These are phyloP conservation scores for Phytophthora sansomeana DNA, from an alignment of 352 stramenopile species.

Conservation along the genomic window DNA sequence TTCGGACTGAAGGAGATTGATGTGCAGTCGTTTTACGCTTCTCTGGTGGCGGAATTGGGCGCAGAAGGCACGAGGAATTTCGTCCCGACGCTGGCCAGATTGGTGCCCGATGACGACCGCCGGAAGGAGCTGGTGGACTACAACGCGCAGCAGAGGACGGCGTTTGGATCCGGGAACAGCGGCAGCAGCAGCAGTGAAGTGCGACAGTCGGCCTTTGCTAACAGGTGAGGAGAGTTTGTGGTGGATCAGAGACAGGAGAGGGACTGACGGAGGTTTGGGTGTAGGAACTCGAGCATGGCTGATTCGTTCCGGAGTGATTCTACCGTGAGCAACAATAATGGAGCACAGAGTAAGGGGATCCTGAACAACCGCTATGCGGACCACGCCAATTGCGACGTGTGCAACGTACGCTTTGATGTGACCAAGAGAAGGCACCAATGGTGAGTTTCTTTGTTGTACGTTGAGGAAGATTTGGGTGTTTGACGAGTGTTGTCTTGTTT, in stretches of 20 bases:
- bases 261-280: background rate
- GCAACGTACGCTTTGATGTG: conserved; percentile 64
- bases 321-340: conserved; percentile 20
- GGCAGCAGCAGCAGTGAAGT: conserved; percentile 23
- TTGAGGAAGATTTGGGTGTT: background rate
- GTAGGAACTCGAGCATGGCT: conserved; percentile 32
- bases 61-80: conserved; percentile 47
- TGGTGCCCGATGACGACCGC: conserved; percentile 63
- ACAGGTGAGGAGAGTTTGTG: conserved; percentile 8
- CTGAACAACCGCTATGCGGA: conserved; percentile 76
- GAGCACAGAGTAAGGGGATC: conserved; percentile 47
- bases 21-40: conserved; percentile 61
- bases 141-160: conserved; percentile 45
- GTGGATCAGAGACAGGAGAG: no score
- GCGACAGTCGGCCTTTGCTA: conserved; percentile 26
- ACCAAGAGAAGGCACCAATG: conserved; percentile 69
- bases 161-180: conserved; percentile 3
- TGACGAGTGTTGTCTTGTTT: conserved; percentile 6
- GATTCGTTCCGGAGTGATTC: conserved; percentile 56
- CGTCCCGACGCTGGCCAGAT: conserved; percentile 54
- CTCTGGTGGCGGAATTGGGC: conserved; percentile 59
- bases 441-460: conserved; percentile 17
- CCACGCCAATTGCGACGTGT: conserved; percentile 70
- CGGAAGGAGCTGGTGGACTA: conserved; percentile 62
- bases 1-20: conserved; percentile 68